Evolutionary conservation across 768 basidiomycete species (phyloP), one percentile per base, ranked within the genome.

Genomic region (Lentinula detonsa): DNA sequence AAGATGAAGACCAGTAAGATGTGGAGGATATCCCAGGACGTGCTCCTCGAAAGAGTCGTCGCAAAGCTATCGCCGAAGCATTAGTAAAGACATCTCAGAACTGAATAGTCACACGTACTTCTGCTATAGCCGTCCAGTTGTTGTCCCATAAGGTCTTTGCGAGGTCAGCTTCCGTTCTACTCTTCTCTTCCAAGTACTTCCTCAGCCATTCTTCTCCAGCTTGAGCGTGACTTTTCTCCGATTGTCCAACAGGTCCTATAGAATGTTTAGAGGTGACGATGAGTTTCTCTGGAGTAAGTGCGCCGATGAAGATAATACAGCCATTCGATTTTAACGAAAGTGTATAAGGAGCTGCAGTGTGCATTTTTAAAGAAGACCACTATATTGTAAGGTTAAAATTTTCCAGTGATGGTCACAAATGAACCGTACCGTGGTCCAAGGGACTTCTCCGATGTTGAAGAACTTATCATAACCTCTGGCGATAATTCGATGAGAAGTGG

Each of bases 11-110:
- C 95, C 96, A 0, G 93, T 91, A 61, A 85, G 84, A 18, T 96
- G 87, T 3, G 85, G 79, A 0, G 92, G 76, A 69, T 94, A 96
- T 0, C 85, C 77, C 0, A 99, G 81, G 59, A 98, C 96, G 67
- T 99, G 97, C 70, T 98, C 96, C 67, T 99, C 96, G 71, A 98
- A 98, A 0, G 82, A 83, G 73, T 99, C 97, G 68, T 99, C 97
- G 70, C 97, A 99, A 5, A 99, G 86, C 95, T 98, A 66, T 51
- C n/a, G n/a, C 28, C 8, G 34, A 4, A 51, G 34, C 5, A 28
- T 53, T 11, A 51, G 50, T 13, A 34, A 13, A 28, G 28, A 34
- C 13, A 10, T 34, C 8, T 1, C 15, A 35, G 33, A 5, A 31
- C 5, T 28, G 15, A 4, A 13, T 37, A 56, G 5, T 33, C 6